Percentiles rank a stretch among this genome's conserved stretches.
Conservation (phyloP, 441 rosid genomes). For the Corymbia citriodora region DNA sequence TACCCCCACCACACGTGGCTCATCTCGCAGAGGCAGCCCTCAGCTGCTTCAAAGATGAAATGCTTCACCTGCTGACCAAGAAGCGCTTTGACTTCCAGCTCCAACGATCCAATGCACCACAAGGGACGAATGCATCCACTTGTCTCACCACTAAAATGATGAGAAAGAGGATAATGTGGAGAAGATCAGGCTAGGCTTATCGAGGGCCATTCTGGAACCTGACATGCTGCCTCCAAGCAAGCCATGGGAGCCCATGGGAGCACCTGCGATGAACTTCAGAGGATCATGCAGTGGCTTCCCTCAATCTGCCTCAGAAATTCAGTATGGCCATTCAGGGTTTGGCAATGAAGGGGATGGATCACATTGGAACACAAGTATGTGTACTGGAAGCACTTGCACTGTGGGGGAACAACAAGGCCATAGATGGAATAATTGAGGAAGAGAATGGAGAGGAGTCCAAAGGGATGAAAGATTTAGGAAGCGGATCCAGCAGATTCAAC, state of each 20-base stretch:
- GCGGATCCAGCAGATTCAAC: slow-evolving; percentile 33
- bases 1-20: slow-evolving; percentile 88
- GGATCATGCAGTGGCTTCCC: slow-evolving; percentile 34
- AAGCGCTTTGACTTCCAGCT: slow-evolving; percentile 77
- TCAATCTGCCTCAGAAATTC: slow-evolving; percentile 20
- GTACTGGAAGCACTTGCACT: slow-evolving; percentile 43
- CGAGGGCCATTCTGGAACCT: slow-evolving; percentile 58
- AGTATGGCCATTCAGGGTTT: slow-evolving; percentile 27
- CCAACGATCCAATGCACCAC: slow-evolving; percentile 42
- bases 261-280: slow-evolving; percentile 19
- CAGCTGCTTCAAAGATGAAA: slow-evolving; percentile 92
- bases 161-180: slow-evolving; percentile 41
- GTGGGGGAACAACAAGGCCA: slow-evolving; percentile 34
- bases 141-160: slow-evolving; percentile 22
- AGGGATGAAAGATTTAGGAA: slow-evolving; percentile 33
- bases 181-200: slow-evolving; percentile 51
- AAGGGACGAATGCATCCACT: slow-evolving; percentile 28
- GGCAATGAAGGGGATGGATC: slow-evolving; percentile 39
- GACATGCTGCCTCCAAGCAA: slow-evolving; percentile 31
- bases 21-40: slow-evolving; percentile 92
- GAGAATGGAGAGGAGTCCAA: slow-evolving; percentile 31
- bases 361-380: slow-evolving; percentile 52
- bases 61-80: slow-evolving; percentile 95
- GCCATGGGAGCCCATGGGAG: slow-evolving; percentile 28
- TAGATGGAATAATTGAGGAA: slow-evolving; percentile 21